Evolutionary conservation across 371 early-diverging fungal species (phyloP).

Genomic region (Blakeslea trispora): DNA sequence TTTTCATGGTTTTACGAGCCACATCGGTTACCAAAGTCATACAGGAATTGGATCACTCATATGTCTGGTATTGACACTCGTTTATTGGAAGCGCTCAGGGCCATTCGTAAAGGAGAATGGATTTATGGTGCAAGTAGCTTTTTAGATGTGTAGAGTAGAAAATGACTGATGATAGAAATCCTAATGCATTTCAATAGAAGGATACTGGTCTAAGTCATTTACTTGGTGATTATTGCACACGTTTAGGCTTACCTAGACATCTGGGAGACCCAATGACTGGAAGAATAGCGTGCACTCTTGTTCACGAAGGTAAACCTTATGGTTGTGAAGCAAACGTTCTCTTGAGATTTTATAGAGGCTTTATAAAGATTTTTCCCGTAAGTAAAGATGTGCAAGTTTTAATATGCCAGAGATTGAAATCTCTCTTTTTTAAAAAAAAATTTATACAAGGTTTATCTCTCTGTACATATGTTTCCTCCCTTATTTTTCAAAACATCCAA

Average conservation of each 20-base stretch:
- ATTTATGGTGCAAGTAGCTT: conserved; percentile 55
- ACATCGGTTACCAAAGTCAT: conserved; percentile 57
- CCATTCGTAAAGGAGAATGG: conserved; percentile 44
- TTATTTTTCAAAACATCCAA: conserved; percentile 52
- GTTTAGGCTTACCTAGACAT: conserved; percentile 41
- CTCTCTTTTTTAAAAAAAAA: too few species aligned
- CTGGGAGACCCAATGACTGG: conserved; percentile 43
- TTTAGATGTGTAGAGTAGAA: too few species aligned
- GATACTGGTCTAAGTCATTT: conserved; percentile 33
- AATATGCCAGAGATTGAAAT: background rate
- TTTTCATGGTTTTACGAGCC: conserved; percentile 66
- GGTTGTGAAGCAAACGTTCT: conserved; percentile 48
- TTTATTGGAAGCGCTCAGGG: conserved; percentile 49
- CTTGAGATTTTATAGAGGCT: conserved; percentile 47
- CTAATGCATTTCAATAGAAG: too few species aligned
- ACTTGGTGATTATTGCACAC: conserved; percentile 38
- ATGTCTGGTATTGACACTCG: conserved; percentile 66
- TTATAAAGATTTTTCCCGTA: conserved; percentile 49
- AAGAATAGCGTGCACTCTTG: conserved; percentile 44
- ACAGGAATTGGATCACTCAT: conserved; percentile 63
- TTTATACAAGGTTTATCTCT: conserved; percentile 52
- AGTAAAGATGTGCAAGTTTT: background rate
- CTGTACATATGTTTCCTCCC: conserved; percentile 62
- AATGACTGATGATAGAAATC: too few species aligned
- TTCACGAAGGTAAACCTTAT: conserved; percentile 45